Percentiles rank a stretch among this genome's conserved stretches.
Conservation (phyloP, 495 filamentous ascomycete species). For the Endocarpon pusillum region DNA sequence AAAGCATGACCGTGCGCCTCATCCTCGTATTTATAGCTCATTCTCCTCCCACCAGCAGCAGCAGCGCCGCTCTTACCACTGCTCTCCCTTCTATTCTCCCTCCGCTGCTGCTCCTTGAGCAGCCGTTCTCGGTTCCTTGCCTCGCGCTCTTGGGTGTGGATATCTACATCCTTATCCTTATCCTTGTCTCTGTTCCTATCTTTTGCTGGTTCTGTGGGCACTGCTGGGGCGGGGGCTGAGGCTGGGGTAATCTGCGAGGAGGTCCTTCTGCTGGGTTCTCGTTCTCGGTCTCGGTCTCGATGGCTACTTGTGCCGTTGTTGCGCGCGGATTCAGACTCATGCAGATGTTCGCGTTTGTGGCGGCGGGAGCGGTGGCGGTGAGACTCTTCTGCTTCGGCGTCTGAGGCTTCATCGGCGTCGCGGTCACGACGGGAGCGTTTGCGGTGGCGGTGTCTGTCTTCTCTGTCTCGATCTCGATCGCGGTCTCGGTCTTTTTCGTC, state of each 20-base stretch:
- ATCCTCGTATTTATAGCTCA: constrained; percentile 44
- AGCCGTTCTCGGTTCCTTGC: constrained; percentile 59
- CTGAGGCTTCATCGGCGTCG: constrained; percentile 18
- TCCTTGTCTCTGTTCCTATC: constrained; percentile 1
- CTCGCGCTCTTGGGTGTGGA: constrained; percentile 61
- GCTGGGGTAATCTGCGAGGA: constrained; percentile 7
- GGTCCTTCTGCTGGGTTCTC: constrained; percentile 8
- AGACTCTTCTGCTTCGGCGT: constrained; percentile 19
- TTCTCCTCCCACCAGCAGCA: constrained; percentile 28
- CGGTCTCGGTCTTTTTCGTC: constrained; percentile 27
- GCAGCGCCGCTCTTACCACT: constrained; percentile 18
- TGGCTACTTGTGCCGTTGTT: constrained; percentile 9
- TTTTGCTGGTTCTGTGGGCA: not conserved
- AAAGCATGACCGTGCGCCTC: constrained; percentile 28
- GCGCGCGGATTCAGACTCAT: too few species aligned
- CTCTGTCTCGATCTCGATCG: constrained; percentile 23
- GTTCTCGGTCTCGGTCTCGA: constrained; percentile 10
- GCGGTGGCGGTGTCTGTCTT: constrained; percentile 31
- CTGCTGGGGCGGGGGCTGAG: not conserved
- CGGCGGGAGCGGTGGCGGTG: constrained; percentile 25
- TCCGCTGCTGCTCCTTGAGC: constrained; percentile 60
- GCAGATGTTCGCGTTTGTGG: constrained; percentile 18
- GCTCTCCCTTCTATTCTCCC: constrained; percentile 35
- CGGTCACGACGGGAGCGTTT: constrained; percentile 39
- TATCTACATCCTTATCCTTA: constrained; percentile 37